Base-by-base conservation (phyloP, 805 yeast genomes). In the Sugiyamaella smithiae region DNA sequence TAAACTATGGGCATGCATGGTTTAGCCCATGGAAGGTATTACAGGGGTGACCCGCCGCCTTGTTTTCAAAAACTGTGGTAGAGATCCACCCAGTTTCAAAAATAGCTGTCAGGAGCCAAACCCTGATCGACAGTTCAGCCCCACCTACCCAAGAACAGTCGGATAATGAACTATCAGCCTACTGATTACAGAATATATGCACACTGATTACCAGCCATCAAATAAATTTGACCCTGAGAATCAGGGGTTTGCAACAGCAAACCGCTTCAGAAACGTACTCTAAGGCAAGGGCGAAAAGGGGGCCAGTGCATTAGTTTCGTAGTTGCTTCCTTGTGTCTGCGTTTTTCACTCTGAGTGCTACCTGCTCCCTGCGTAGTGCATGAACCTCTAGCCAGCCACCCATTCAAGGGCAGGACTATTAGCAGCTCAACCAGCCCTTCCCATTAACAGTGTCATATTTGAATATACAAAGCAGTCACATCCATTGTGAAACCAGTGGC, bases 261-360 rank as follows among this genome's bases (percentile, higher is more conserved):
- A 7, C 65, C 97, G 80, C 46, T 93, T 74, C 50, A 93, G 70
- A 35, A 35, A 35, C 12, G 38, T 19, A 35, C 9, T 16, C 38
- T 35, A 35, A 35, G 16, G 38, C 38, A 35, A 35, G 38, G 22
- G 38, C 16, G 5, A 19, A 14, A 35, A 35, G 38, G 7, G 38
- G 22, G 38, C 14, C 33, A 29, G 33, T 29, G 33, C 33, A 29
- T 29, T n/a, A 35, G 22, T 19, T 35, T 14, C 20, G 22, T 12
- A 16, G 9, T 14, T 35, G 16, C 22, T 12, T 12, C 5, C 9
- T 19, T 14, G 16, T 19, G 22, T 35, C 22, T 14, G 5, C 9
- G 16, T 14, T 35, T 14, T 35, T 5, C 20, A 35, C 20, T 19
- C 9, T 9, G 12, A 35, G 19, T 5, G 38, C 38, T 26, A 26